phyloP scores from a whole-genome alignment of 768 basidiomycete genomes.

The Naganishia onofrii region DNA sequence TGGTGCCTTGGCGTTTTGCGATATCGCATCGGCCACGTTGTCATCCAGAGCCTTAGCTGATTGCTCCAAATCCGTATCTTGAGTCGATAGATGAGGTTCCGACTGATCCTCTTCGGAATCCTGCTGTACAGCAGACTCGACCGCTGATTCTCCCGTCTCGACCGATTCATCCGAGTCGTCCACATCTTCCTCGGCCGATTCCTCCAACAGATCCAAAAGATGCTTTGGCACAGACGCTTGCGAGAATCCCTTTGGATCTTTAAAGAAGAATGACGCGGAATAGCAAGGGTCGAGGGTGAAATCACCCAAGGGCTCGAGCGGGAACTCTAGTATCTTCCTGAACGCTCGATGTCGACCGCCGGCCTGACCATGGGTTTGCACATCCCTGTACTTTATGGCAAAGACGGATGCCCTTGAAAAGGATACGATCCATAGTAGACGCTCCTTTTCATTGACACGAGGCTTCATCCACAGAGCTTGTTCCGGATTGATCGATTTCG shows the following conservation, averaged over 20 bases:
- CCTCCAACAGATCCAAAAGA: background rate
- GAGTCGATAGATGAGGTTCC: background rate
- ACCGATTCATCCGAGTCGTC: constrained; percentile 1
- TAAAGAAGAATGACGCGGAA: constrained; percentile 23
- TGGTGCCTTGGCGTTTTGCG: background rate
- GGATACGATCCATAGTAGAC: constrained; percentile 20
- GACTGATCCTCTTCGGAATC: background rate
- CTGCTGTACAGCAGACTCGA: background rate
- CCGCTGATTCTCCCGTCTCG: too few relatives aligned
- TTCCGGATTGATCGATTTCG: constrained; percentile 9
- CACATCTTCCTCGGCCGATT: constrained; percentile 17
- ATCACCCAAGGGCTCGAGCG: constrained; percentile 18
- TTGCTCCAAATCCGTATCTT: background rate
- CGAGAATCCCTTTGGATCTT: constrained; percentile 26
- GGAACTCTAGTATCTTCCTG: constrained; percentile 24
- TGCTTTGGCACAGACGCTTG: constrained; percentile 9
- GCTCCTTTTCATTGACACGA: constrained; percentile 2
- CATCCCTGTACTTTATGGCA: constrained; percentile 15
- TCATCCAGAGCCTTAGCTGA: constrained; percentile 1
- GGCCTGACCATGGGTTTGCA: background rate
- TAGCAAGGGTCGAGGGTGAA: constrained; percentile 11
- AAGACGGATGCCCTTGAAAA: constrained; percentile 22
- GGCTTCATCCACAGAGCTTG: constrained; percentile 17
- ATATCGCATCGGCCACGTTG: constrained; percentile 7
- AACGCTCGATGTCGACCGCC: background rate